Conservation (phyloP, 805 yeast genomes). For the Lachancea sp. region DNA sequence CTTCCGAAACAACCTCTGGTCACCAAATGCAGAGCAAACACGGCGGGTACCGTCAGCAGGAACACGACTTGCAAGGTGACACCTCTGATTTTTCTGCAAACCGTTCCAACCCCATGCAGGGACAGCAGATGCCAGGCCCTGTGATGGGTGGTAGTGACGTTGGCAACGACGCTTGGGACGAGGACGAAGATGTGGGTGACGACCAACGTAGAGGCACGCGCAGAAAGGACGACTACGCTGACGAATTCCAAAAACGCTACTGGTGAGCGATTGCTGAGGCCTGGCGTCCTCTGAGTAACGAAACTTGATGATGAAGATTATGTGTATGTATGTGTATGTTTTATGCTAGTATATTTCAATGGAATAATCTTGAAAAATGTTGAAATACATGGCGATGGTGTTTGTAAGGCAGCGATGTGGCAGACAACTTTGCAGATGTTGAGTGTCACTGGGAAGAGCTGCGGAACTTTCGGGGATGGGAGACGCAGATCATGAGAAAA, state of each 20-base stretch:
- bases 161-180: slow-evolving; percentile 4
- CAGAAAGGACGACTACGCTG: slow-evolving; percentile 6
- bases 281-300: background rate
- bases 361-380: no score
- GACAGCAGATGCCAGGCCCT: slow-evolving; percentile 7
- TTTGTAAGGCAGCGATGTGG: no score
- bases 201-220: slow-evolving; percentile 1
- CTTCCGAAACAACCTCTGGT: background rate
- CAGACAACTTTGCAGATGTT: no score
- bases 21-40: slow-evolving; percentile 7
- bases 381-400: no score
- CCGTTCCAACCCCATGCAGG: slow-evolving; percentile 1
- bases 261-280: background rate
- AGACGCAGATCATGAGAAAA: no score
- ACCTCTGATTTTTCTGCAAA: background rate
- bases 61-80: slow-evolving; percentile 5
- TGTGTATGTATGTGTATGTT: background rate
- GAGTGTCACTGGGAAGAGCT: no score
- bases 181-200: slow-evolving; percentile 4
- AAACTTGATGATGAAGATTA: background rate
- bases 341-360: background rate
- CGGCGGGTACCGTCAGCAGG: slow-evolving; percentile 9
- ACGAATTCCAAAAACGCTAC: slow-evolving; percentile 11
- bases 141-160: slow-evolving; percentile 4
- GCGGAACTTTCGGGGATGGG: no score